Conservation (phyloP, 2,329 filamentous ascomycete genomes). For the Exophiala phaeomuriformis region DNA sequence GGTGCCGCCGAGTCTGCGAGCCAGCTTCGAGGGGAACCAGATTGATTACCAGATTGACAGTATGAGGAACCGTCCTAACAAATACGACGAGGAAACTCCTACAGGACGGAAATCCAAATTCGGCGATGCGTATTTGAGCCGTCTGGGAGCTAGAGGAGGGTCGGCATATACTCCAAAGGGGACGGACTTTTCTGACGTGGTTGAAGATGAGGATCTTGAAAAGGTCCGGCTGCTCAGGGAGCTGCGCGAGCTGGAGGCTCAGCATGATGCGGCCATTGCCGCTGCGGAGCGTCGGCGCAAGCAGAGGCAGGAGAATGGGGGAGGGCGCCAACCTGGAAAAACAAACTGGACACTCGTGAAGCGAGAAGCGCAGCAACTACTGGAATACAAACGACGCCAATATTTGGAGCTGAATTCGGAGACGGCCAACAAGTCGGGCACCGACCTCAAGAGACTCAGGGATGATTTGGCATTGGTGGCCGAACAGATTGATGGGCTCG, state of each 20-base stretch:
- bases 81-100: constrained; percentile 66
- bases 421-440: constrained; percentile 58
- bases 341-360: constrained; percentile 82
- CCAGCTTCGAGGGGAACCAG: constrained; percentile 88
- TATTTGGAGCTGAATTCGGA: constrained; percentile 60
- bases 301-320: constrained; percentile 29
- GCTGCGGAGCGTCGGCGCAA: constrained; percentile 56
- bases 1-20: constrained; percentile 81
- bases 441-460: constrained; percentile 65
- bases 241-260: constrained; percentile 77
- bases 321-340: constrained; percentile 32
- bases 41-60: constrained; percentile 94
- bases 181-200: constrained; percentile 80
- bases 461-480: constrained; percentile 86
- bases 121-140: constrained; percentile 89
- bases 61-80: constrained; percentile 51
- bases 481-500: constrained; percentile 88
- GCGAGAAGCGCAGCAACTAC: constrained; percentile 82
- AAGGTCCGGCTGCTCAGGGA: constrained; percentile 93
- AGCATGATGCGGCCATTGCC: constrained; percentile 74
- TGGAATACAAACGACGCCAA: constrained; percentile 87
- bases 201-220: constrained; percentile 90
- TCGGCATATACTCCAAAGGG: constrained; percentile 64
- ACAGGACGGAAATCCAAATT: constrained; percentile 95
- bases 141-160: constrained; percentile 70